Evolutionary conservation across 805 yeast species (phyloP).

Genomic region (Ogataea glucozyma): DNA sequence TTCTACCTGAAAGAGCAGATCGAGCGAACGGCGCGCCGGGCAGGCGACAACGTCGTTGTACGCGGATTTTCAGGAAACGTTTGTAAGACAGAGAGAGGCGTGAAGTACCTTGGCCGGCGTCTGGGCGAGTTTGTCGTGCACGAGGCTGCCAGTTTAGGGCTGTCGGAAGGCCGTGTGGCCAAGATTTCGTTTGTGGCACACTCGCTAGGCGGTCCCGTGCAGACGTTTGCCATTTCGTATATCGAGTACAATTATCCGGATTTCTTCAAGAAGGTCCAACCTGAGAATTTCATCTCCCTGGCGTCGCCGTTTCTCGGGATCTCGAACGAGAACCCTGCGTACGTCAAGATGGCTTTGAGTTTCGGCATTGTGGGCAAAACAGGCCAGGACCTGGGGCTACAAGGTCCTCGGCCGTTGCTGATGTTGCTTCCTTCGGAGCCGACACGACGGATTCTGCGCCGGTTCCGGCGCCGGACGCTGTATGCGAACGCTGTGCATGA

Average conservation of each 20-base stretch:
- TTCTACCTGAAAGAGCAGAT: conserved; percentile 79
- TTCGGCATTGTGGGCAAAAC: conserved; percentile 91
- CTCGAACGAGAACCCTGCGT: conserved; percentile 82
- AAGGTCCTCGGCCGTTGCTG: conserved; percentile 60
- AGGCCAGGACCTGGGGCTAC: conserved; percentile 84
- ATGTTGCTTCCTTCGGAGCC: conserved; percentile 76
- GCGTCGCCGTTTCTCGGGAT: conserved; percentile 92
- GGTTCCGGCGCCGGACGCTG: conserved; percentile 69
- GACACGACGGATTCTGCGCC: conserved; percentile 60
- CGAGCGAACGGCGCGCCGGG: conserved; percentile 45
- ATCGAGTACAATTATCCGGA: conserved; percentile 67
- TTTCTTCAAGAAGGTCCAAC: conserved; percentile 64
- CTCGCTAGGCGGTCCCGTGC: conserved; percentile 90
- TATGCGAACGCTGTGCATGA: conserved; percentile 92
- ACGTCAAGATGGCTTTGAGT: conserved; percentile 79
- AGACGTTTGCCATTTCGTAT: conserved; percentile 87
- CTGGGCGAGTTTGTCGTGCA: conserved; percentile 71
- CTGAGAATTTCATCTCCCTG: conserved; percentile 75
- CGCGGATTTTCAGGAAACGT: conserved; percentile 83
- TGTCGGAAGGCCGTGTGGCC: conserved; percentile 43
- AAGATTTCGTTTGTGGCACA: conserved; percentile 89
- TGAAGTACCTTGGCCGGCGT: conserved; percentile 78
- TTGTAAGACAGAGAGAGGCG: conserved; percentile 87
- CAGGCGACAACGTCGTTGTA: conserved; percentile 68
- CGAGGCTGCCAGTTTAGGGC: conserved; percentile 42